Conservation (phyloP, 768 basidiomycete species). For the Tylopilus plumbeoviolaceoides region DNA sequence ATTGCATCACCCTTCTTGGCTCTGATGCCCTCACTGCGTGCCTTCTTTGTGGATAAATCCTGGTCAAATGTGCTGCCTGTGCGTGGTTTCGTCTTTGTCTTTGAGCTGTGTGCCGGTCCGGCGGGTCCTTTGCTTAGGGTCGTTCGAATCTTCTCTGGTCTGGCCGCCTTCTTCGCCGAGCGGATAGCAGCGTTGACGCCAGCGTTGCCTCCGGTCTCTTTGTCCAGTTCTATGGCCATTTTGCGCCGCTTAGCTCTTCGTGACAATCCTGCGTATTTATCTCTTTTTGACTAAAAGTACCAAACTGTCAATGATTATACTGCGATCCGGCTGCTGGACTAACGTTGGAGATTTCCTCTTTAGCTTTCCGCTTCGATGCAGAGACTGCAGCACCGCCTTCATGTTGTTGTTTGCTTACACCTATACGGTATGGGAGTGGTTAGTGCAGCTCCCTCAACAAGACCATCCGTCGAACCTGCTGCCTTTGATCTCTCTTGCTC, state of each 20-base stretch:
- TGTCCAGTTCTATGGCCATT: constrained; percentile 78
- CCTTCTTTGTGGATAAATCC: constrained; percentile 49
- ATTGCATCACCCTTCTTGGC: constrained; percentile 60
- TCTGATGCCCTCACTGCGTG: constrained; percentile 53
- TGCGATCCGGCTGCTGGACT: constrained; percentile 3
- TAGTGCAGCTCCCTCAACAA: constrained; percentile 1
- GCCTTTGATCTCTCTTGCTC: constrained; percentile 77
- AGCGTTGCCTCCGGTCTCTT: constrained; percentile 50
- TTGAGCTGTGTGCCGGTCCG: constrained; percentile 33
- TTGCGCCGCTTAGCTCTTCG: constrained; percentile 85
- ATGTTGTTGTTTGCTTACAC: constrained; percentile 71
- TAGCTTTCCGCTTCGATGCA: constrained; percentile 35
- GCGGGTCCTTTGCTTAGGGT: constrained; percentile 36
- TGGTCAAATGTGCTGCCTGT: constrained; percentile 48
- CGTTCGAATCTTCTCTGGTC: constrained; percentile 72
- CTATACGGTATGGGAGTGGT: constrained; percentile 36
- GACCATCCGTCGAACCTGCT: constrained; percentile 49
- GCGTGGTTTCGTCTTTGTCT: constrained; percentile 29
- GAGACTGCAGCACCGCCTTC: constrained; percentile 46
- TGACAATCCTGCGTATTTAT: constrained; percentile 80
- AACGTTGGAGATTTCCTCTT: constrained; percentile 40
- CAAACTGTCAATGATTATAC: constrained; percentile 3
- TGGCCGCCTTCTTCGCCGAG: constrained; percentile 75
- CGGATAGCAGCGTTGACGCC: constrained; percentile 74
- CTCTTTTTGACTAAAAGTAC: constrained; percentile 59